Conservation (phyloP, 1,284 basidiomycete species). For the Puccinia horiana region DNA sequence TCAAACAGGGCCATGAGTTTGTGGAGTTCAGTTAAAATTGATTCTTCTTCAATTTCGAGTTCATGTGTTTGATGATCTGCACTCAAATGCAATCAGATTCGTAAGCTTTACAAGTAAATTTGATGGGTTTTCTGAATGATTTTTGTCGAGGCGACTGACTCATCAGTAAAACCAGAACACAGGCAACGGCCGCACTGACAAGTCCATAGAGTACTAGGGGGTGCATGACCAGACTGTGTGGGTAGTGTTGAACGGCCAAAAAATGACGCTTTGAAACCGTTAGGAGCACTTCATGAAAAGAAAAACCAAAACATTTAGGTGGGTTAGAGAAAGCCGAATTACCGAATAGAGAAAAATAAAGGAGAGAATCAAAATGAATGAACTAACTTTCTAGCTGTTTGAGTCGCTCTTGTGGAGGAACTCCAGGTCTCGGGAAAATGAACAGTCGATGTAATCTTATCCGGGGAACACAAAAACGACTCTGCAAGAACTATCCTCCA, state of each 20-base stretch:
- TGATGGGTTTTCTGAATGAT: background rate
- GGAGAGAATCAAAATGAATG: background rate
- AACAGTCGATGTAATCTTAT: constrained; percentile 31
- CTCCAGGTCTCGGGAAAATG: constrained; percentile 27
- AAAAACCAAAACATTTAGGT: background rate
- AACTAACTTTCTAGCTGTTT: constrained; percentile 30
- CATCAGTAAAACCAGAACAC: constrained; percentile 19
- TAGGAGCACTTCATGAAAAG: constrained; percentile 9
- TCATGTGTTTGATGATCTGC: constrained; percentile 21
- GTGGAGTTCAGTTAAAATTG: constrained; percentile 8
- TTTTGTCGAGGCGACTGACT: constrained; percentile 6
- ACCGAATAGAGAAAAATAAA: too few relatives aligned
- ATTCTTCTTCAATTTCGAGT: constrained; percentile 20
- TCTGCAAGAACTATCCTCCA: background rate
- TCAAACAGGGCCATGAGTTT: constrained; percentile 10
- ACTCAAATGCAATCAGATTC: background rate
- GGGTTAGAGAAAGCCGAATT: background rate
- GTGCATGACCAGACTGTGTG: constrained; percentile 23
- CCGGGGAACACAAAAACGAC: constrained; percentile 9
- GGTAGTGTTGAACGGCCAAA: background rate
- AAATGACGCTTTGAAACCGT: constrained; percentile 18
- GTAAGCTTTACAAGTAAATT: background rate
- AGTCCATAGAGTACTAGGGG: constrained; percentile 31
- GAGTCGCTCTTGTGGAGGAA: constrained; percentile 19
- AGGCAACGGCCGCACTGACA: constrained; percentile 32